phyloP scores from a whole-genome alignment of 2,329 filamentous ascomycete genomes.

The Diplodia mutila region DNA sequence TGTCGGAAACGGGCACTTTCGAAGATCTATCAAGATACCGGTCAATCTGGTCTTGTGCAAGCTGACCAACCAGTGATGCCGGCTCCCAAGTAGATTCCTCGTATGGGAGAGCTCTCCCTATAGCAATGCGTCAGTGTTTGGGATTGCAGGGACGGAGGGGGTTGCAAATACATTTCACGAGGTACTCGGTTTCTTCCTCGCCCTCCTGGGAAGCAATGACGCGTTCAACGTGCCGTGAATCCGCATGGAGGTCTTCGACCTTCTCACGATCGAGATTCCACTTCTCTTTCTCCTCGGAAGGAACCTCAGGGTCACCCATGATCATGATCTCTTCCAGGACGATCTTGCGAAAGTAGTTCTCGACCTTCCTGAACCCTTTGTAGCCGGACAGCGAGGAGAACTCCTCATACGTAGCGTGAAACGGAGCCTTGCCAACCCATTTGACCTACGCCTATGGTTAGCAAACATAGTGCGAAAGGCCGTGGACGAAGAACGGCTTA shows the following conservation, averaged over 20 bases:
- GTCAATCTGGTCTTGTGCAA: slow-evolving; percentile 89
- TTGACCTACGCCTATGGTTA: slow-evolving; percentile 67
- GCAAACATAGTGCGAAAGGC: slow-evolving; percentile 22
- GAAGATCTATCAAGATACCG: slow-evolving; percentile 83
- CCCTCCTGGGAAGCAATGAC: slow-evolving; percentile 83
- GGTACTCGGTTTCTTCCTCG: slow-evolving; percentile 83
- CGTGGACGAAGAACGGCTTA: slow-evolving; percentile 37
- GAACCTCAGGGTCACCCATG: slow-evolving; percentile 68
- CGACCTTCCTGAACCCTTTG: slow-evolving; percentile 83
- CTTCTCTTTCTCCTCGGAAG: slow-evolving; percentile 86
- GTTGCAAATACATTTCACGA: slow-evolving; percentile 74
- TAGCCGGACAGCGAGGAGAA: slow-evolving; percentile 73
- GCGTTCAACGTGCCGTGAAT: slow-evolving; percentile 90
- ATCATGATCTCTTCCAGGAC: slow-evolving; percentile 80
- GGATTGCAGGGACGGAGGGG: slow-evolving; percentile 22
- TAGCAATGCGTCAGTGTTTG: slow-evolving; percentile 32
- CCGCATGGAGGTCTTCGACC: slow-evolving; percentile 82
- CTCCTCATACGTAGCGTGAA: slow-evolving; percentile 94
- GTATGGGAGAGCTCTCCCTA: slow-evolving; percentile 83
- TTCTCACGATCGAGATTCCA: slow-evolving; percentile 95
- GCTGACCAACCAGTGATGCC: slow-evolving; percentile 71
- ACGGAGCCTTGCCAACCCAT: slow-evolving; percentile 94
- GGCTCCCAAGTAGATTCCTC: slow-evolving; percentile 94
- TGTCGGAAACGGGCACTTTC: slow-evolving; percentile 79
- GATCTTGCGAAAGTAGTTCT: slow-evolving; percentile 90